Base-by-base conservation (phyloP, 805 yeast species). In the Huiozyma sinensis region DNA sequence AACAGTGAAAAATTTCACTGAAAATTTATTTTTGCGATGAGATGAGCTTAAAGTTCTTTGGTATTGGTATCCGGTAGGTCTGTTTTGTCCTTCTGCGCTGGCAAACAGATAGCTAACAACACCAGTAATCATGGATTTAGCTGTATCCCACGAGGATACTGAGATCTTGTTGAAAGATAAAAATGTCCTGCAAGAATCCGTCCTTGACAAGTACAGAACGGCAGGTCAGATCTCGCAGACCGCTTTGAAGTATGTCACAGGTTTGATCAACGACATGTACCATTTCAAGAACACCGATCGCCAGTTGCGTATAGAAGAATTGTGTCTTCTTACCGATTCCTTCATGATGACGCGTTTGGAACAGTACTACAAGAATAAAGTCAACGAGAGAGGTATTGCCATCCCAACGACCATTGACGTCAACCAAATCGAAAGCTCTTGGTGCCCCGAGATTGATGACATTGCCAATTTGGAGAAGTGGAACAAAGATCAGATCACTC, bases 151-250 rank as follows among this genome's bases (percentile, higher is more conserved):
- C 57, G 81, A 77, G 54, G 92, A 84, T 56, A 80, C 83, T 42
- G 81, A 83, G 54, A 67, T 81, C 51, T 71, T 86, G 47, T 70
- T 87, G 52, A 79, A 77, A 52, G 81, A 81, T 49, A 85, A 77
- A 60, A 87, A 87, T 62, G 73, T 77, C 36, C 71, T 87, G 50
- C 70, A 69, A 51, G 79, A 71, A 30, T 48, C 72, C 12, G 80
- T 81, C 8, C 60, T 86, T 28, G 90, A 82, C 53, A 89, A 88
- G 66, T 88, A 89, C 66, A 76, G 95, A 65, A 70, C 79, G 41
- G 95, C 95, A 5, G 97, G 95, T 40, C 87, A 84, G 64, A 79
- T 88, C 53, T 69, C 92, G 4, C 96, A 89, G 66, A 82, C 95
- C 17, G 81, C 87, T 44, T 69, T 89, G 52, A 66, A 75, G 47